These are phyloP conservation scores for Herpomyces periplanetae DNA, from an alignment of 2,329 filamentous ascomycete genomes.

Conservation along the genomic window DNA sequence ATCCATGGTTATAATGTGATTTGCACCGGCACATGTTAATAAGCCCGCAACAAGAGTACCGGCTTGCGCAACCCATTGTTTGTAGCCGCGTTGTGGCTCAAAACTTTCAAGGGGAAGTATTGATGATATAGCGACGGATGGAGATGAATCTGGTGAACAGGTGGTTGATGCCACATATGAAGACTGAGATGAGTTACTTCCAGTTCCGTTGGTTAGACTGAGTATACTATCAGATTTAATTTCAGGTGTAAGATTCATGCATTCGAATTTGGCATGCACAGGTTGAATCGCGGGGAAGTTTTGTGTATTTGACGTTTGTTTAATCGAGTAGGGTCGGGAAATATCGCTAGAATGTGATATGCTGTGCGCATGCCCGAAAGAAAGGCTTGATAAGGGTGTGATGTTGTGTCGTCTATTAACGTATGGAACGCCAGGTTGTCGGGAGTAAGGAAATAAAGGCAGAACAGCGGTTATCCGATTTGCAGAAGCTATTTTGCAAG, in stretches of 20 bases:
- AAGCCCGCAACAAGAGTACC: slow-evolving; percentile 79
- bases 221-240: too few species aligned
- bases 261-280: slow-evolving; percentile 20
- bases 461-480: slow-evolving; percentile 72
- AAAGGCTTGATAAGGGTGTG: too few species aligned
- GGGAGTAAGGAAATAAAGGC: slow-evolving; percentile 78
- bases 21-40: slow-evolving; percentile 68
- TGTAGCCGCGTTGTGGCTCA: slow-evolving; percentile 62
- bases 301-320: slow-evolving; percentile 61
- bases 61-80: slow-evolving; percentile 92
- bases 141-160: neutral
- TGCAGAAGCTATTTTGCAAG: slow-evolving; percentile 75
- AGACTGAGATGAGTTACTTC: neutral
- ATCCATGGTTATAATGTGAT: slow-evolving; percentile 94
- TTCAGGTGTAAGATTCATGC: slow-evolving; percentile 5
- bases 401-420: too few species aligned
- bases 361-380: slow-evolving; percentile 25
- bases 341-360: slow-evolving; percentile 10
- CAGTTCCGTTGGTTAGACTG: neutral
- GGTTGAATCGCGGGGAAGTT: slow-evolving; percentile 24
- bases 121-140: slow-evolving; percentile 9
- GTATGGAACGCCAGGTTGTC: slow-evolving; percentile 83
- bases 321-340: slow-evolving; percentile 39
- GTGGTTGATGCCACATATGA: neutral
- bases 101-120: too few species aligned